Conservation (phyloP, 495 filamentous ascomycete genomes). For the Xylona heveae region DNA sequence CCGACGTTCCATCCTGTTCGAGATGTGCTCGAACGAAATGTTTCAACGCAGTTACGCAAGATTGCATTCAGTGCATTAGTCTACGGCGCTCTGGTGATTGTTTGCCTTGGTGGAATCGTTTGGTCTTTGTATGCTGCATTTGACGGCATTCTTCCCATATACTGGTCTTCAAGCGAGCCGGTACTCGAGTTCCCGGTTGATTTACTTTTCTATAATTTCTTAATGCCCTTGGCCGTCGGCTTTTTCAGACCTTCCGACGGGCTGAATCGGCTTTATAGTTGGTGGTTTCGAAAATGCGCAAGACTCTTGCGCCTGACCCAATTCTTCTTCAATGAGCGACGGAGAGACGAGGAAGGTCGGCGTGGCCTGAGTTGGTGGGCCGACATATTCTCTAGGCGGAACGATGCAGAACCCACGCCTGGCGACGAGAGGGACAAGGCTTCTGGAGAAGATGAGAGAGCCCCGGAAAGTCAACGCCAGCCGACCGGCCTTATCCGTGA, state of each 20-base stretch:
- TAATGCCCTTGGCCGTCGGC: slow-evolving; percentile 67
- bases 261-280: slow-evolving; percentile 66
- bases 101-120: slow-evolving; percentile 88
- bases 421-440: slow-evolving; percentile 15
- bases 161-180: slow-evolving; percentile 77
- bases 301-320: slow-evolving; percentile 58
- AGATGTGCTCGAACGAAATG: slow-evolving; percentile 85
- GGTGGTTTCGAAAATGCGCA: slow-evolving; percentile 91
- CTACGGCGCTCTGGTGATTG: slow-evolving; percentile 77
- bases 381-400: slow-evolving; percentile 11
- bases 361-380: not conserved
- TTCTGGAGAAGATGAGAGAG: slow-evolving; percentile 15
- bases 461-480: too few relatives aligned
- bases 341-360: slow-evolving; percentile 61
- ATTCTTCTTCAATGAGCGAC: slow-evolving; percentile 78
- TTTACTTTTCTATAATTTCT: slow-evolving; percentile 85
- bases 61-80: slow-evolving; percentile 91
- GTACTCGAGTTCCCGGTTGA: slow-evolving; percentile 90
- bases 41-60: slow-evolving; percentile 84
- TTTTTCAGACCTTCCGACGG: slow-evolving; percentile 68
- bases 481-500: slow-evolving; percentile 41
- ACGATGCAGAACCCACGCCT: slow-evolving; percentile 30
- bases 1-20: slow-evolving; percentile 95
- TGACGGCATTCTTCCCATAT: slow-evolving; percentile 60
- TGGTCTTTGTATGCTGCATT: slow-evolving; percentile 60